phyloP scores from a whole-genome alignment of 1,284 basidiomycete genomes.

The Xerocomus minutiporus region DNA sequence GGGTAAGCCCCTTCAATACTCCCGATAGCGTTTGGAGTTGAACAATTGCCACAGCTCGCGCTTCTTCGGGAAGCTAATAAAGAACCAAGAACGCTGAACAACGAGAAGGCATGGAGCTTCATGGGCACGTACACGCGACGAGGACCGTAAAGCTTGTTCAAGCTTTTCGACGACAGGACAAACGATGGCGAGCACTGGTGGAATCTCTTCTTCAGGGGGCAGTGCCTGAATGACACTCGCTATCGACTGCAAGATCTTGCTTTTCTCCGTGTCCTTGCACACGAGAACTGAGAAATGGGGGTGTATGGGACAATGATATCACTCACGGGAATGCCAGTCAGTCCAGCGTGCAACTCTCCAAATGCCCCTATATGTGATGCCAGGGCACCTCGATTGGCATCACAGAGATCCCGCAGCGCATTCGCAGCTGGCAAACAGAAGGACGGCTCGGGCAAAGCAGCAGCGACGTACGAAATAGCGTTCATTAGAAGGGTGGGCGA shows the following conservation, averaged over 20 bases:
- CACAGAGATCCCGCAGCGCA: slow-evolving; percentile 79
- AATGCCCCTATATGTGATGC: slow-evolving; percentile 82
- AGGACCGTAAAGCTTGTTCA: slow-evolving; percentile 53
- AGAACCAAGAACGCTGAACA: slow-evolving; percentile 3
- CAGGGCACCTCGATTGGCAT: slow-evolving; percentile 76
- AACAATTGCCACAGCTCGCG: slow-evolving; percentile 53
- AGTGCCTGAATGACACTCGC: slow-evolving; percentile 87
- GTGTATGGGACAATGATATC: background rate
- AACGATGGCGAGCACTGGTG: slow-evolving; percentile 76
- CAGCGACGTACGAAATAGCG: slow-evolving; percentile 60
- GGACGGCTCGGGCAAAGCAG: slow-evolving; percentile 57
- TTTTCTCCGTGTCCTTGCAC: slow-evolving; percentile 74
- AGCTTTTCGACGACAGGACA: slow-evolving; percentile 72
- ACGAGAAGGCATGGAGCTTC: background rate
- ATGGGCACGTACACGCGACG: slow-evolving; percentile 42
- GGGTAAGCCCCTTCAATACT: slow-evolving; percentile 79
- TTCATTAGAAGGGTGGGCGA: slow-evolving; percentile 35
- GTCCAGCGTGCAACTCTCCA: slow-evolving; percentile 72
- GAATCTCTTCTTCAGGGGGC: slow-evolving; percentile 68
- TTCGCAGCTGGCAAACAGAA: slow-evolving; percentile 75
- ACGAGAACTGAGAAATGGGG: background rate
- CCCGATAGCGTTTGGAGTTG: slow-evolving; percentile 78
- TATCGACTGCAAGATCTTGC: slow-evolving; percentile 85
- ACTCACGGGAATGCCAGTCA: slow-evolving; percentile 70
- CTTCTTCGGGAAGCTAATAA: slow-evolving; percentile 62